Evolutionary conservation across 805 yeast genomes (phyloP).

Genomic region (Starmerella vaccinii): DNA sequence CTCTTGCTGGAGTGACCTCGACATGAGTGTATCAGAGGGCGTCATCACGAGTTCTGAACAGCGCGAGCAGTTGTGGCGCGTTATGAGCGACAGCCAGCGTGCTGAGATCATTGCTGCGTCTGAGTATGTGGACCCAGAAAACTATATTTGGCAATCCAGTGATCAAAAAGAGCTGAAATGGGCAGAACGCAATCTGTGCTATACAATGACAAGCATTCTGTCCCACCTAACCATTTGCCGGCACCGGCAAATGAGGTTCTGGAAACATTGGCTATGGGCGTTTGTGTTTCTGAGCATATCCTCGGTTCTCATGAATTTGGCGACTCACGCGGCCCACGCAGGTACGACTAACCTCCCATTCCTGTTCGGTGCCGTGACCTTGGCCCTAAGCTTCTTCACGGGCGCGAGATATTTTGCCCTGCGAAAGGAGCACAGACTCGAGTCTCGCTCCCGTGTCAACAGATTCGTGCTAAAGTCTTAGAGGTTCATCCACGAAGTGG

Average conservation of each 20-base stretch:
- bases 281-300: not conserved
- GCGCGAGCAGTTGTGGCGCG: not conserved
- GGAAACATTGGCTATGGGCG: not conserved
- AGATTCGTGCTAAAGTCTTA: not conserved
- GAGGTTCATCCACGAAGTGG: too few species aligned
- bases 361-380: not conserved
- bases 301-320: not conserved
- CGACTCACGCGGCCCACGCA: not conserved
- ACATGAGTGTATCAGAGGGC: not conserved
- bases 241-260: not conserved
- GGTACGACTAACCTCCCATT: not conserved
- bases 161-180: not conserved
- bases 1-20: not conserved
- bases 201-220: not conserved
- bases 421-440: not conserved
- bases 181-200: not conserved
- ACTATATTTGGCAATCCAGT: not conserved
- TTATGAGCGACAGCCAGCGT: too few species aligned
- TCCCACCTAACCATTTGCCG: not conserved
- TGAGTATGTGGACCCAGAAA: not conserved
- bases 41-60: not conserved
- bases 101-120: not conserved
- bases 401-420: not conserved
- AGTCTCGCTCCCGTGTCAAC: not conserved
- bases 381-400: not conserved